Conservation (phyloP, 192 early-diverging fungal genomes). For the Anaeromyces robustus region DNA sequence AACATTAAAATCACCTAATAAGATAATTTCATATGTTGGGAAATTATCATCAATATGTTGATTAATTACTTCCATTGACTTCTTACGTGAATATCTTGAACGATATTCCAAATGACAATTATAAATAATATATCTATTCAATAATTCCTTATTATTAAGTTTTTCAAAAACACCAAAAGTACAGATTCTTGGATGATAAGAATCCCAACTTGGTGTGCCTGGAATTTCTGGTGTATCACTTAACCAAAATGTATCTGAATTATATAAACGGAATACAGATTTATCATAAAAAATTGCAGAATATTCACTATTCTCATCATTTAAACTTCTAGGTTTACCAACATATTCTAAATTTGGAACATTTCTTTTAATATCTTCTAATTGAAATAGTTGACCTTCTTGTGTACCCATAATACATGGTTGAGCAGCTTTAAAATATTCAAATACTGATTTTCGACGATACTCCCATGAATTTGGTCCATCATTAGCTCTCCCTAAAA, state of each 20-base stretch:
- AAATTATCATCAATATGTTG: not conserved
- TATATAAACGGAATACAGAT: not conserved
- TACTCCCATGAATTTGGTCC: not conserved
- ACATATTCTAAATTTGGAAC: not conserved
- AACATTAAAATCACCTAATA: not conserved
- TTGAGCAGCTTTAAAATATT: not conserved
- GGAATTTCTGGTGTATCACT: not conserved
- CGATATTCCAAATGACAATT: not conserved
- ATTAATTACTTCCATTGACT: not conserved
- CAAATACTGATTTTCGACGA: not conserved
- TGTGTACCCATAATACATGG: not conserved
- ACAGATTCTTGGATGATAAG: not conserved
- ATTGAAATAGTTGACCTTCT: not conserved
- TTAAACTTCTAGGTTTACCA: not conserved
- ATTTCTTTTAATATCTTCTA: not conserved
- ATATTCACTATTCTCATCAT: not conserved
- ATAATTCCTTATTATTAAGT: not conserved
- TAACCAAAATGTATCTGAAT: not conserved
- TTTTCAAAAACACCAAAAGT: not conserved
- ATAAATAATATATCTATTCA: not conserved
- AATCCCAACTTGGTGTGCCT: not conserved
- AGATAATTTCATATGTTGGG: not conserved
- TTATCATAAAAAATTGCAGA: not conserved
- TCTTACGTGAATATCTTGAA: not conserved
- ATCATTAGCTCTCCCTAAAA: not conserved